Conservation (phyloP, 495 filamentous ascomycete genomes). For the Usnea hakonensis region DNA sequence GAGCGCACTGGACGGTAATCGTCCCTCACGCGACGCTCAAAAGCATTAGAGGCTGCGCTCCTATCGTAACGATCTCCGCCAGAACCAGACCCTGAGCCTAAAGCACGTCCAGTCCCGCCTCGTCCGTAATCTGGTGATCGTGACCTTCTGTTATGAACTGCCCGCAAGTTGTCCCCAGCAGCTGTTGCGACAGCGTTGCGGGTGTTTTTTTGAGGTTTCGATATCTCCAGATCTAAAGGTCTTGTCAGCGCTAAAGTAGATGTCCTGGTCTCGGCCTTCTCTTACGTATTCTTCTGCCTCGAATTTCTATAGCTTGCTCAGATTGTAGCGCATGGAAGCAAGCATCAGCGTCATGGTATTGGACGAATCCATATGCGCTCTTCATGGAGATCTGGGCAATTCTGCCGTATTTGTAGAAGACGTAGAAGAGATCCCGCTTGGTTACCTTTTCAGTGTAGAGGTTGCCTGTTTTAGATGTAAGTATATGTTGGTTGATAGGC, state of each 20-base stretch:
- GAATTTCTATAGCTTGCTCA: slow-evolving; percentile 69
- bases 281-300: slow-evolving; percentile 89
- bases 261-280: slow-evolving; percentile 21
- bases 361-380: slow-evolving; percentile 93
- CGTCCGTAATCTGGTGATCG: slow-evolving; percentile 64
- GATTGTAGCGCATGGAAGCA: slow-evolving; percentile 64
- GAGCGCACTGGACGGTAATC: slow-evolving; percentile 59
- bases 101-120: slow-evolving; percentile 36
- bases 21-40: slow-evolving; percentile 48
- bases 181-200: slow-evolving; percentile 42
- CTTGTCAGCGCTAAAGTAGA: slow-evolving; percentile 13
- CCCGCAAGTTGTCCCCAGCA: slow-evolving; percentile 33
- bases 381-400: slow-evolving; percentile 95
- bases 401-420: slow-evolving; percentile 78
- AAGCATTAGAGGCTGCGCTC: slow-evolving; percentile 36
- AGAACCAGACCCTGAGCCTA: slow-evolving; percentile 26
- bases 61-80: slow-evolving; percentile 40
- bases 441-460: slow-evolving; percentile 87
- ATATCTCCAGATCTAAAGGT: slow-evolving; percentile 81
- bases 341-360: slow-evolving; percentile 71
- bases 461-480: slow-evolving; percentile 57
- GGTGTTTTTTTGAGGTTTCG: slow-evolving; percentile 76
- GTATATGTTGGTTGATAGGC: neutral
- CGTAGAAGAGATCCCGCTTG: slow-evolving; percentile 85
- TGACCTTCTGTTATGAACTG: slow-evolving; percentile 46